Conservation (phyloP, 306 rosid genomes). For the Prosopis cineraria region DNA sequence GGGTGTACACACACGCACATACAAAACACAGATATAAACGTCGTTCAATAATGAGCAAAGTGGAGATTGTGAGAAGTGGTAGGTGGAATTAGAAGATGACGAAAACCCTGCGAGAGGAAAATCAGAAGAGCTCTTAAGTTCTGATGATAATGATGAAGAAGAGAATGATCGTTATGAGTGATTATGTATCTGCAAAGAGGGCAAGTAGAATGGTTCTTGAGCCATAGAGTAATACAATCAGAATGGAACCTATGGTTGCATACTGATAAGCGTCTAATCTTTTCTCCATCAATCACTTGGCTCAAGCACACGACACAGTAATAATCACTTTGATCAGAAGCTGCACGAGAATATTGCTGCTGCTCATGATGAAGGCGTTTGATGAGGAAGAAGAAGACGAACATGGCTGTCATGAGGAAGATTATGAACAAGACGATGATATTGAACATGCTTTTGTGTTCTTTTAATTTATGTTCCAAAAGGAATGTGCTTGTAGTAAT, state of each 20-base stretch:
- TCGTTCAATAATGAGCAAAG: slow-evolving; percentile 1
- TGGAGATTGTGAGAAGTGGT: background rate
- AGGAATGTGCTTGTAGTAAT: background rate
- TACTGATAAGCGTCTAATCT: slow-evolving; percentile 10
- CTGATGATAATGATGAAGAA: background rate
- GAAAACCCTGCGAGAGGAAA: background rate
- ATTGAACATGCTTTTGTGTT: background rate
- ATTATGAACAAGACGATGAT: background rate
- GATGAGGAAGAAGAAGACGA: background rate
- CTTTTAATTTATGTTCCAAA: too few relatives aligned
- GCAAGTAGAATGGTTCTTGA: slow-evolving; percentile 28
- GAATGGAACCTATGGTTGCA: slow-evolving; percentile 35
- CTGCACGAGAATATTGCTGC: background rate
- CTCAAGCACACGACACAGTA: slow-evolving; percentile 36
- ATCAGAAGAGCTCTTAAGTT: background rate
- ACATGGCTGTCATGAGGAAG: background rate
- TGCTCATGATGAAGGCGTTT: background rate
- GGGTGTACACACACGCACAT: background rate
- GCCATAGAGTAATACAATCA: slow-evolving; percentile 28
- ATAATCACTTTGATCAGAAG: background rate
- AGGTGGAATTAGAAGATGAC: slow-evolving; percentile 4
- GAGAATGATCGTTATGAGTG: background rate
- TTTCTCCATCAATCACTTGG: background rate
- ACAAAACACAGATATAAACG: background rate
- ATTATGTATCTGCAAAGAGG: slow-evolving; percentile 36